phyloP scores from a whole-genome alignment of 2,329 filamentous ascomycete genomes.

The Stachybotrys echinatus region DNA sequence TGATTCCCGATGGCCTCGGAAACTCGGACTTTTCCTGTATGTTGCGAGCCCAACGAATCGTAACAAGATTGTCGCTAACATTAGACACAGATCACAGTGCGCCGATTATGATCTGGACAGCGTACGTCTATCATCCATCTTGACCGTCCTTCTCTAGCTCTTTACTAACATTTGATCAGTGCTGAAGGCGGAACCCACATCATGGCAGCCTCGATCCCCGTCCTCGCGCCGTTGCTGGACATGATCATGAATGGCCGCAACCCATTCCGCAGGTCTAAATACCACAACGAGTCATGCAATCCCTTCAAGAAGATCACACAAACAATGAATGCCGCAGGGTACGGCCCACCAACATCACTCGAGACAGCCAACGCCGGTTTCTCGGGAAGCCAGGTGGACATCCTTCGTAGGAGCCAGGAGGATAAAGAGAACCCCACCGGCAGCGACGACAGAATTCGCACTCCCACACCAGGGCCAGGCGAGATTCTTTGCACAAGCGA shows the following conservation, averaged over 20 bases:
- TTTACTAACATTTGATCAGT: background rate
- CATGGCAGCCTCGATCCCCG: background rate
- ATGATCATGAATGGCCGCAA: background rate
- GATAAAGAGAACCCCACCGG: background rate
- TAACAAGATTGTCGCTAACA: background rate
- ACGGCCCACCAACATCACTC: background rate
- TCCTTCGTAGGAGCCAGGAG: background rate
- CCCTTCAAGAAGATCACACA: background rate
- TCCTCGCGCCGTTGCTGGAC: background rate
- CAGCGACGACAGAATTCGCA: background rate
- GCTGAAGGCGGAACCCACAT: background rate
- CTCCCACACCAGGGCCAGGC: background rate
- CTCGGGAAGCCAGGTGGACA: background rate
- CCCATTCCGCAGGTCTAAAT: background rate
- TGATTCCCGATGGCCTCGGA: background rate
- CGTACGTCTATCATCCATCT: background rate
- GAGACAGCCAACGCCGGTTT: background rate
- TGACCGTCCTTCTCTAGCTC: background rate
- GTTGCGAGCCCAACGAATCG: no score
- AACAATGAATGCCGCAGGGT: background rate
- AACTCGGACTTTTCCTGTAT: slow-evolving; percentile 1
- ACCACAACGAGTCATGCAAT: background rate
- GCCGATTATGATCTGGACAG: slow-evolving; percentile 1
- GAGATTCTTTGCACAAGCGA: slow-evolving; percentile 1
- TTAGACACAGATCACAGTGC: slow-evolving; percentile 1